These are phyloP conservation scores for Fraxinus americana DNA, from an alignment of 257 asterid species.

Conservation along the genomic window DNA sequence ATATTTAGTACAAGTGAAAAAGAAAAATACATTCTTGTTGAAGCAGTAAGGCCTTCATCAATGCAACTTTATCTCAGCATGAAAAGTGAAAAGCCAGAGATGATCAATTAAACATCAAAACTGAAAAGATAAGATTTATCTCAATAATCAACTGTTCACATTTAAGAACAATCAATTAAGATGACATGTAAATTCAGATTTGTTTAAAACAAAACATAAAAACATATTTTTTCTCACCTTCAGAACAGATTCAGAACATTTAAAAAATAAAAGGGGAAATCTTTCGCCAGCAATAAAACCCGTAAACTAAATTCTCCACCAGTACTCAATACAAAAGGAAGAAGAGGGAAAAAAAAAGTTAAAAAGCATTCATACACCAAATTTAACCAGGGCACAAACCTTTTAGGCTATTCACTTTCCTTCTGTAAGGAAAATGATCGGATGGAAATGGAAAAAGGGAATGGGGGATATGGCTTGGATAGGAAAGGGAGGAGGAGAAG, in stretches of 20 bases:
- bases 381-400: conserved; percentile 42
- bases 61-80: background rate
- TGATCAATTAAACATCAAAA: background rate
- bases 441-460: background rate
- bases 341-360: too few species aligned
- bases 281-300: background rate
- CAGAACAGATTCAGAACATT: background rate
- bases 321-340: background rate
- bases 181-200: background rate
- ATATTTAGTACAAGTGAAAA: too few species aligned
- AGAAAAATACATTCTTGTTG: too few species aligned
- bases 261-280: background rate
- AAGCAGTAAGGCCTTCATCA: too few species aligned
- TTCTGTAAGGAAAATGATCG: conserved; percentile 29
- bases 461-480: conserved; percentile 4
- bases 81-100: background rate
- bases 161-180: background rate
- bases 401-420: conserved; percentile 21
- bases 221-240: background rate
- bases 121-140: background rate
- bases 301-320: background rate
- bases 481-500: conserved; percentile 30
- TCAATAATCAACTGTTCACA: background rate
- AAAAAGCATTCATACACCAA: too few species aligned
- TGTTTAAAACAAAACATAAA: background rate